Evolutionary conservation across 2,329 filamentous ascomycete species (phyloP).

Genomic region (Sarocladiaceae sp.): DNA sequence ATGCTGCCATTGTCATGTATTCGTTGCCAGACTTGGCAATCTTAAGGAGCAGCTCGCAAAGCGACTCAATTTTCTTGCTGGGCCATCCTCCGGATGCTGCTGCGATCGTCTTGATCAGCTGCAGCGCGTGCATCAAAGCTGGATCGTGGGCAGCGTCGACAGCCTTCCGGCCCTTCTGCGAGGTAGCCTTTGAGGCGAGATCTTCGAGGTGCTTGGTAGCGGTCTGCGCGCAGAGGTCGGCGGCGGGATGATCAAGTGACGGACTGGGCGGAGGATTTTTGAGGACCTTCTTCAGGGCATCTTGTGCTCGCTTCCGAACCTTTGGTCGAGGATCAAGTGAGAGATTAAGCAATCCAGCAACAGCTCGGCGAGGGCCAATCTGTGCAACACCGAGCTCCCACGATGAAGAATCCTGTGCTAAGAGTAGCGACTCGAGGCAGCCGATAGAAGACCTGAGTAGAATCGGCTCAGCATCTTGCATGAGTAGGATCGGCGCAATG

Average conservation of each 20-base stretch:
- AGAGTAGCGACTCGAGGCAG: conserved; percentile 84
- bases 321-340: conserved; percentile 87
- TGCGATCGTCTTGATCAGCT: conserved; percentile 87
- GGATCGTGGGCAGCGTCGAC: conserved; percentile 66
- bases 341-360: conserved; percentile 80
- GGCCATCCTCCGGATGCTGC: conserved; percentile 90
- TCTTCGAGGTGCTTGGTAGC: conserved; percentile 77
- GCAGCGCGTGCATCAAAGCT: conserved; percentile 82
- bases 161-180: conserved; percentile 62
- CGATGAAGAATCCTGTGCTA: conserved; percentile 80
- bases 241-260: conserved; percentile 87
- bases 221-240: conserved; percentile 93
- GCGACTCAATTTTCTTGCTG: conserved; percentile 86
- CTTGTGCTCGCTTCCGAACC: conserved; percentile 88
- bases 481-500: conserved; percentile 77
- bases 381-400: conserved; percentile 85
- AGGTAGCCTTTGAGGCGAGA: conserved; percentile 57
- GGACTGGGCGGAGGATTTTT: conserved; percentile 85
- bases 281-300: conserved; percentile 79
- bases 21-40: conserved; percentile 91
- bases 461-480: conserved; percentile 79
- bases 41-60: conserved; percentile 84
- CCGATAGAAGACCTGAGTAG: conserved; percentile 85
- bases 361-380: conserved; percentile 80
- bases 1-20: conserved; percentile 92